Base-by-base conservation (phyloP, 768 basidiomycete genomes). In the Mycena leptocephala region DNA sequence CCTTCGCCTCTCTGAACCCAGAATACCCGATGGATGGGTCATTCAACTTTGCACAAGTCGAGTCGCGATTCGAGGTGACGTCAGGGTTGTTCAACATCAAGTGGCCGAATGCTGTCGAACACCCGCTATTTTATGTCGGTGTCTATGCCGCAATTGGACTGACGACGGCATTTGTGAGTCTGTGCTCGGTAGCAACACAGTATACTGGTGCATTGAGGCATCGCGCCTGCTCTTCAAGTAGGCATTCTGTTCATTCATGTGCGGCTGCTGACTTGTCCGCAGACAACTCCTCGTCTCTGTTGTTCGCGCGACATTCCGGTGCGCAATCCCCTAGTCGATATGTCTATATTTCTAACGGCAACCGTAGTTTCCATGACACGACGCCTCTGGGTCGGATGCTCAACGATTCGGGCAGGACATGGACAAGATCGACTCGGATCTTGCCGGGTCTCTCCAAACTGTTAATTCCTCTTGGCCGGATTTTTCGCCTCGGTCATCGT, bases 301-400 rank as follows among this genome's bases (percentile, higher is more conserved):
- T 0, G 88, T 93, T n/a, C 86, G 88, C 5, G 91, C 92, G 2
- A 92, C 92, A 18, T 92, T 93, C 88, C 86, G 92, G 58, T 92
- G 33, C 28, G 56, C 51, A 30, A 9, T 41, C 24, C 10, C 5
- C 0, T 28, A 22, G 9, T 32, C 11, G 28, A 14, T 2, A 26
- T 55, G 14, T 2, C 11, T 3, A 14, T n/a, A 7, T 20, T 58
- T 35, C 66, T 39, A 9, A 16, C 22, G 7, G 10, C 11, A 33
- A 8, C n/a, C 11, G 0, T 39, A 70, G 71, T 18, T 78, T 78
- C 46, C 76, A 78, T 32, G 79, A 96, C 81, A 92, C 93, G 0
- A 96, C 96, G 0, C 96, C 96, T 2, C 92, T 94, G 84, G 95
- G 95, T 88, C 93, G 95, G 3, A 93, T 97, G 90, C 88, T 97